Base-by-base conservation (phyloP, 2,329 filamentous ascomycete species). In the Sclerotinia borealis region DNA sequence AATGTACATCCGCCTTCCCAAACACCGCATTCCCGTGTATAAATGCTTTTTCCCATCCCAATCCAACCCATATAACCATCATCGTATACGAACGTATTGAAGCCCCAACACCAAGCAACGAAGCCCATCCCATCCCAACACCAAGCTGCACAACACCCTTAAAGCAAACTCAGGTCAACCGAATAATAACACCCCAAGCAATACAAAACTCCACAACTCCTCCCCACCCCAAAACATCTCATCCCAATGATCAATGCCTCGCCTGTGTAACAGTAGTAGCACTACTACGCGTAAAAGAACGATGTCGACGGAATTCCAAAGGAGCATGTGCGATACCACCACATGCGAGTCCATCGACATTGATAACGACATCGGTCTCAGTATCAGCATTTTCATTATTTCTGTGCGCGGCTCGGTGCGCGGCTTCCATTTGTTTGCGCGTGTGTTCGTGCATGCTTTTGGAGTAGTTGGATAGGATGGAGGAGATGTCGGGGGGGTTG, bases 381-480 rank as follows among this genome's bases (percentile, higher is more conserved):
- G n/a, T n/a, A 1, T 54, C n/a, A 1, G 36, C 29, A 41, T 64
- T 65, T 15, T 52, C 31, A 11, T 50, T 66, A 29, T 68, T 60
- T 45, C 69, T 63, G 10, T 75, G 72, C 1, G 81, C 78, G 13
- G 79, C 78, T 4, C 79, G 77, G 15, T 79, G 77, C n/a, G 79
- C 79, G 9, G 78, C 78, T 66, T 88, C 84, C 83, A 89, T 86
- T 73, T 87, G 85, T 63, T 80, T 78, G 78, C 85, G 86, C 66
- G 85, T 88, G 76, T 88, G 84, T 61, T 82, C 79, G 71, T 85
- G 83, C 82, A 89, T 88, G 63, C 79, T 83, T 65, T 80, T 80
- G 17, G 85, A 77, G 69, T 89, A 89, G 3, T 75, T 73, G 9
- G 72, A 68, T 49, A 77, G 69, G 9, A 52, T 8, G 13, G 59